These are phyloP conservation scores for Luffa acutangula DNA, from an alignment of 306 rosid species.

Conservation along the genomic window DNA sequence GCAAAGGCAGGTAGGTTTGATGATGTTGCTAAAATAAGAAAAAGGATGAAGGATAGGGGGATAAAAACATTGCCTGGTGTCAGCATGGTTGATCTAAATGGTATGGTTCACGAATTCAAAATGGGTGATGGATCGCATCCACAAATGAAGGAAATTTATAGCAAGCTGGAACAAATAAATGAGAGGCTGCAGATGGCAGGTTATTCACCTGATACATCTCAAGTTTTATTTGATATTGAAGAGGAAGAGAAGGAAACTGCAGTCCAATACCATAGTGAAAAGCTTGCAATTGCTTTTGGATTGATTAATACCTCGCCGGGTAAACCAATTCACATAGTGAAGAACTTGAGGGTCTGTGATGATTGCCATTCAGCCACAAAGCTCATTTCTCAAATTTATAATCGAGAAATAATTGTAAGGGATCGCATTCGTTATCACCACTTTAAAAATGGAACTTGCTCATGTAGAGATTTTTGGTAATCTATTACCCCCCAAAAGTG, in stretches of 20 bases:
- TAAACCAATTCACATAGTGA: constrained; percentile 35
- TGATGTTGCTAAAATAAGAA: constrained; percentile 34
- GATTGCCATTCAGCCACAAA: constrained; percentile 49
- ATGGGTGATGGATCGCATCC: constrained; percentile 49
- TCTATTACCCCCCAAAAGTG: constrained; percentile 5
- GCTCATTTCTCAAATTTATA: constrained; percentile 35
- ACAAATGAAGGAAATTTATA: constrained; percentile 29
- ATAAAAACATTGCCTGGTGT: constrained; percentile 41
- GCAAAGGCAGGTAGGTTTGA: constrained; percentile 45
- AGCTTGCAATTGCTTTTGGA: constrained; percentile 55
- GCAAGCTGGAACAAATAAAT: constrained; percentile 22
- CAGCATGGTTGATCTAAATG: constrained; percentile 33
- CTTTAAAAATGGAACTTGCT: constrained; percentile 41
- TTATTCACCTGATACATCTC: constrained; percentile 37
- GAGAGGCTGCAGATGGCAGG: constrained; percentile 39
- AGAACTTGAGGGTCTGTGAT: constrained; percentile 54
- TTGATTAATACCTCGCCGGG: constrained; percentile 38
- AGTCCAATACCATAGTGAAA: constrained; percentile 38
- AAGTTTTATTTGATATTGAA: constrained; percentile 32
- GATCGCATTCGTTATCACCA: constrained; percentile 53
- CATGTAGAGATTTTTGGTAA: constrained; percentile 56
- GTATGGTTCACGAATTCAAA: constrained; percentile 44
- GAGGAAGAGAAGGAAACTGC: constrained; percentile 61
- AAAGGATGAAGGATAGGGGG: constrained; percentile 49
- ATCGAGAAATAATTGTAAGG: constrained; percentile 36